Percentiles rank a stretch among this genome's conserved stretches.
Evolutionary conservation across 257 asterid genomes (phyloP).

Genomic region (Nicotiana otophora): DNA sequence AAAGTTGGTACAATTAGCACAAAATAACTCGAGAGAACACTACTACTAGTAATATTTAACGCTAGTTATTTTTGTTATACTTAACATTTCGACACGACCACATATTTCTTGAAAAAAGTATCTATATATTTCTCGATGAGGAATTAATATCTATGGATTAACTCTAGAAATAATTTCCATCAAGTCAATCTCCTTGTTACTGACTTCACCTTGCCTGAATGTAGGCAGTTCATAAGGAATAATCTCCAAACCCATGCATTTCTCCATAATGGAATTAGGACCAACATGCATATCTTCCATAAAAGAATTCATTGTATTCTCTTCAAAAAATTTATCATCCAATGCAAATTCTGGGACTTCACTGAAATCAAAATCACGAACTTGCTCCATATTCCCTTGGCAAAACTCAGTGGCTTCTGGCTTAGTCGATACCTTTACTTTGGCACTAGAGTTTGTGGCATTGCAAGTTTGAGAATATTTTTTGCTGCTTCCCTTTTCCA

Average conservation of each 20-base stretch:
- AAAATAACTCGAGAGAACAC: neutral
- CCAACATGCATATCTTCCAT: slow-evolving; percentile 10
- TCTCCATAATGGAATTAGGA: slow-evolving; percentile 1
- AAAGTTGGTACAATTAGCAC: neutral
- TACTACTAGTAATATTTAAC: neutral
- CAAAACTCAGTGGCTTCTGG: neutral
- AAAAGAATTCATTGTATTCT: slow-evolving; percentile 9
- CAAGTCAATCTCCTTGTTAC: slow-evolving; percentile 41
- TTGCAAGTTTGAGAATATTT: neutral
- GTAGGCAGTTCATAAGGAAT: slow-evolving; percentile 18
- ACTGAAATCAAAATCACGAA: slow-evolving; percentile 14
- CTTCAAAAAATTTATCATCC: slow-evolving; percentile 25
- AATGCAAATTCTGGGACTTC: slow-evolving; percentile 24
- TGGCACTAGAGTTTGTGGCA: neutral
- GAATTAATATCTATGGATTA: slow-evolving; percentile 1
- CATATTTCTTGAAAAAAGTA: neutral
- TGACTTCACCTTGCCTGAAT: slow-evolving; percentile 22
- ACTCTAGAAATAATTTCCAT: slow-evolving; percentile 39
- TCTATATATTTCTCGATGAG: neutral
- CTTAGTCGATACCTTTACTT: neutral
- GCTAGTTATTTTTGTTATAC: neutral
- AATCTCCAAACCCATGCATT: slow-evolving; percentile 19
- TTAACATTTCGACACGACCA: neutral
- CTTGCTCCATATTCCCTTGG: neutral
- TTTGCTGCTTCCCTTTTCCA: slow-evolving; percentile 29